Evolutionary conservation across 2,329 filamentous ascomycete genomes (phyloP).

Genomic region (Pseudohalonectria lignicola): DNA sequence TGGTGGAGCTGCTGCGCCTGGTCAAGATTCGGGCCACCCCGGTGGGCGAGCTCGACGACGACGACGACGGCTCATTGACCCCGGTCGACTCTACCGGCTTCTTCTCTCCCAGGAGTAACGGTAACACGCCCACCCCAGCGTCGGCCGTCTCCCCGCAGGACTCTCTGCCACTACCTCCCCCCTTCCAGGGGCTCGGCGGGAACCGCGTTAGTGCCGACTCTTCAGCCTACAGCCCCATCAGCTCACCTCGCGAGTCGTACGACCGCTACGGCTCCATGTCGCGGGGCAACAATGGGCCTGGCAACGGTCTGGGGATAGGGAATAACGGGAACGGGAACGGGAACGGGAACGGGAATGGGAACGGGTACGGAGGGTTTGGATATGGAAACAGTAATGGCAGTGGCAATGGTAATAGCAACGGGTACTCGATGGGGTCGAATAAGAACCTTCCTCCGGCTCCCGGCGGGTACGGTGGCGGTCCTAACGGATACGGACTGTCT

Average conservation of each 20-base stretch:
- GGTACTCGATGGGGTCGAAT: constrained; percentile 14
- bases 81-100: constrained; percentile 53
- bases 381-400: no score
- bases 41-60: constrained; percentile 63
- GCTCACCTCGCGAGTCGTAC: constrained; percentile 51
- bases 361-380: no score
- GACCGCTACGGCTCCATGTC: constrained; percentile 25
- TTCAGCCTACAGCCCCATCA: constrained; percentile 65
- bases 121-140: constrained; percentile 11
- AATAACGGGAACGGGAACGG: constrained; percentile 11
- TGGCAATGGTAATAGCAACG: background rate
- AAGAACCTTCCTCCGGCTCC: constrained; percentile 21
- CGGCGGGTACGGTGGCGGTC: constrained; percentile 26
- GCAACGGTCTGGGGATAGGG: constrained; percentile 11
- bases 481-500: constrained; percentile 5
- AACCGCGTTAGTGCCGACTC: constrained; percentile 53
- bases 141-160: constrained; percentile 19
- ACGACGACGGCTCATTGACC: constrained; percentile 56
- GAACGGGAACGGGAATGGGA: constrained; percentile 19
- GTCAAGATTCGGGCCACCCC: constrained; percentile 77
- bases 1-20: constrained; percentile 73
- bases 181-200: constrained; percentile 47
- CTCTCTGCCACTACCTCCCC: constrained; percentile 36
- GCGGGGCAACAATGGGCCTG: no score
- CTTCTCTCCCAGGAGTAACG: constrained; percentile 46